phyloP scores from a whole-genome alignment of 2,329 filamentous ascomycete genomes.

The Pseudocercospora pini-densiflorae region DNA sequence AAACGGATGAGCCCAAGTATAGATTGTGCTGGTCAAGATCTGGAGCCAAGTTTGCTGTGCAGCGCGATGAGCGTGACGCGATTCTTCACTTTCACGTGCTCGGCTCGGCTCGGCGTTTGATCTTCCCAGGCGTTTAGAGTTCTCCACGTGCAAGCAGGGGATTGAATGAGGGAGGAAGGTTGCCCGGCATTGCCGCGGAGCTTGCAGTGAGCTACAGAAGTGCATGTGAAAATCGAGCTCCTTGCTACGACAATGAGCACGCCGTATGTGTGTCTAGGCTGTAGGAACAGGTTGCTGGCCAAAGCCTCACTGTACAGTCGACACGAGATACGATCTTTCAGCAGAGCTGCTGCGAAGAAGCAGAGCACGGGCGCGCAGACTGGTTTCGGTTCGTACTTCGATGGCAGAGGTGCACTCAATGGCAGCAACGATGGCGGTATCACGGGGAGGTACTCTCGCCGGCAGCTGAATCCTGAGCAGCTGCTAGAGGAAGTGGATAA shows the following conservation, averaged over 20 bases:
- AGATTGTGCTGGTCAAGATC: not conserved
- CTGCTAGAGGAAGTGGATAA: slow-evolving; percentile 25
- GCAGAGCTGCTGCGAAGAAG: not conserved
- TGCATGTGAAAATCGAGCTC: not conserved
- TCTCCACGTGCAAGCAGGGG: not conserved
- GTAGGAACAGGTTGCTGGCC: slow-evolving; percentile 4
- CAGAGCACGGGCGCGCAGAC: not conserved
- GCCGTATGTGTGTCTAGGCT: slow-evolving; percentile 17
- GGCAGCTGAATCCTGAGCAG: slow-evolving; percentile 28
- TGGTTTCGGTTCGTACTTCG: not conserved
- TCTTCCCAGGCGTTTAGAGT: no score
- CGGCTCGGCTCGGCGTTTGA: no score
- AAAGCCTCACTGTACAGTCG: not conserved
- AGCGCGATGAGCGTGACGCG: not conserved
- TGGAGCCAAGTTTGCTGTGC: not conserved
- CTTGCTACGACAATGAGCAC: slow-evolving; percentile 11
- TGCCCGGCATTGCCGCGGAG: not conserved
- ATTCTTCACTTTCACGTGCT: no score
- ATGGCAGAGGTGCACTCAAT: not conserved
- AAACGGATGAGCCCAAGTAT: not conserved
- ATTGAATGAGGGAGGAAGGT: no score
- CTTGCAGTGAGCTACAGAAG: not conserved
- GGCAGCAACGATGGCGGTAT: slow-evolving; percentile 3
- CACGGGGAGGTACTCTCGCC: slow-evolving; percentile 29
- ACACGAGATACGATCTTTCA: not conserved